These are phyloP conservation scores for Buxus sempervirens DNA, from an alignment of 164 flowering plant genomes.

Conservation along the genomic window DNA sequence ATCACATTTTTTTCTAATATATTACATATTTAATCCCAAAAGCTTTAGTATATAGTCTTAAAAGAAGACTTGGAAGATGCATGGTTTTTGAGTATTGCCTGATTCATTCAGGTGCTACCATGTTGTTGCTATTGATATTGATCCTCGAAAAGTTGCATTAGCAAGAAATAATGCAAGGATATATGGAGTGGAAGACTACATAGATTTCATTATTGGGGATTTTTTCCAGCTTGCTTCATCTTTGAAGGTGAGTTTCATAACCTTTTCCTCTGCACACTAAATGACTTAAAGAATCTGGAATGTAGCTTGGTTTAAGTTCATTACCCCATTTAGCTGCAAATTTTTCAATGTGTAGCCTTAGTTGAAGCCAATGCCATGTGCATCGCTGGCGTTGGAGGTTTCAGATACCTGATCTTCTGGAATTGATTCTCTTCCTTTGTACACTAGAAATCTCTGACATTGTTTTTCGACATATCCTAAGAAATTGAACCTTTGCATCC, in stretches of 20 bases:
- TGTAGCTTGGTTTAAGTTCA: background rate
- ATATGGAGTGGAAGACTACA: constrained; percentile 55
- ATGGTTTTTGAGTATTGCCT: constrained; percentile 1
- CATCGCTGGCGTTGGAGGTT: background rate
- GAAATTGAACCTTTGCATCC: too few relatives aligned
- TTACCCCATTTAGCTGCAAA: background rate
- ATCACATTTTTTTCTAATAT: too few relatives aligned
- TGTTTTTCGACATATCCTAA: too few relatives aligned
- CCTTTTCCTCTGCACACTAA: background rate
- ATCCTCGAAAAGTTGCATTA: constrained; percentile 43
- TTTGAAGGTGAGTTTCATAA: constrained; percentile 38
- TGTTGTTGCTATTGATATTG: constrained; percentile 56
- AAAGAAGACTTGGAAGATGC: background rate
- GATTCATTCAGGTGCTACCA: constrained; percentile 34
- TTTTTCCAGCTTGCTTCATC: constrained; percentile 56
- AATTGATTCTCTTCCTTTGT: background rate
- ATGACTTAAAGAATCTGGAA: background rate
- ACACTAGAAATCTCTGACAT: background rate
- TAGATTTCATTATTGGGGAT: constrained; percentile 63
- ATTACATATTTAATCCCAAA: too few relatives aligned
- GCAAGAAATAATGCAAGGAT: constrained; percentile 49
- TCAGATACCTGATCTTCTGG: background rate
- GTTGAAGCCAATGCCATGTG: background rate
- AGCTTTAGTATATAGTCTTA: background rate
- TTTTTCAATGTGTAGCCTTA: background rate